Conservation (phyloP, 2,329 filamentous ascomycete species). For the Talaromyces sp. region DNA sequence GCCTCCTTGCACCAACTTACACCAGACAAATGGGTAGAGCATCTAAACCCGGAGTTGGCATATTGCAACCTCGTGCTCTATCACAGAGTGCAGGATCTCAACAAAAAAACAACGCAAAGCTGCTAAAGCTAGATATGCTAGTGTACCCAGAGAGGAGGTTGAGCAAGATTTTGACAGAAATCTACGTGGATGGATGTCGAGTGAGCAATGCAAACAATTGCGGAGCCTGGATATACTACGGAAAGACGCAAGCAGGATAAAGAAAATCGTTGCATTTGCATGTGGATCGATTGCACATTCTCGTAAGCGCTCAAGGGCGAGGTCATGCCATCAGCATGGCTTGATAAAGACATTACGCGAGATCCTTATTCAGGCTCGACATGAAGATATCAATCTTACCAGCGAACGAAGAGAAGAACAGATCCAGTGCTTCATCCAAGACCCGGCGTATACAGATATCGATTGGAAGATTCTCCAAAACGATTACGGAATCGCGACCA, state of each 20-base stretch:
- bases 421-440: constrained; percentile 1
- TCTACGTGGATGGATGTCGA: background rate
- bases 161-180: background rate
- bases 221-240: background rate
- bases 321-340: background rate
- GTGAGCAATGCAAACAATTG: background rate
- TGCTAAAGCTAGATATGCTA: background rate
- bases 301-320: background rate
- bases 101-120: background rate
- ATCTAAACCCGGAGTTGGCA: background rate
- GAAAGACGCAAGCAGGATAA: background rate
- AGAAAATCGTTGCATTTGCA: background rate
- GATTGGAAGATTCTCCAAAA: background rate
- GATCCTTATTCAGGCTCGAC: background rate
- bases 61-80: background rate
- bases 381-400: background rate
- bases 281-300: background rate
- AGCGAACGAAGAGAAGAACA: background rate
- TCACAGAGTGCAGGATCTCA: background rate
- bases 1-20: background rate
- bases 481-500: background rate
- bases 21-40: background rate
- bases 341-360: background rate
- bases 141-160: background rate
- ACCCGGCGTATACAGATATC: background rate